These are phyloP conservation scores for Erysimum cheiranthoides DNA, from an alignment of 345 rosid genomes.

Conservation along the genomic window DNA sequence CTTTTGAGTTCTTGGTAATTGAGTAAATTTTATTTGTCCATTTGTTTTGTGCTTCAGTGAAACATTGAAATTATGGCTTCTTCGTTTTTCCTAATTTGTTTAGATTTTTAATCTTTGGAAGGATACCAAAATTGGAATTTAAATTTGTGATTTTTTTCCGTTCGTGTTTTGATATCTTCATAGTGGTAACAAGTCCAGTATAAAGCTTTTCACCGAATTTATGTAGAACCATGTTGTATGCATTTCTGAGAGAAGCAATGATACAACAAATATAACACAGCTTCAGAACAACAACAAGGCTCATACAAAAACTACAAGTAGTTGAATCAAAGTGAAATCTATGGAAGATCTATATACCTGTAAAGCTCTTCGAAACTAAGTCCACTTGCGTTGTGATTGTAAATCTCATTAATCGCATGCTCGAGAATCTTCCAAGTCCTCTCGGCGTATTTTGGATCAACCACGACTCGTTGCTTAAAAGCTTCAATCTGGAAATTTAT, in stretches of 20 bases:
- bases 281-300: not conserved
- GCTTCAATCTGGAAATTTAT: conserved; percentile 97
- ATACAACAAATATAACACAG: conserved; percentile 5
- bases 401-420: conserved; percentile 95
- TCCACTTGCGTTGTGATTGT: conserved; percentile 96
- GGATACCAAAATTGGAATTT: not conserved
- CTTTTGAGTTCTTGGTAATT: too few species aligned
- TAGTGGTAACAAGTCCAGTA: conserved; percentile 74
- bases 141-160: too few species aligned
- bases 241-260: conserved; percentile 63
- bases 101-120: too few species aligned
- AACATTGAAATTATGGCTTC: too few species aligned
- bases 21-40: too few species aligned
- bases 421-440: conserved; percentile 96
- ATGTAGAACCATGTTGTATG: conserved; percentile 97
- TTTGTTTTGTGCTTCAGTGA: too few species aligned
- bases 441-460: conserved; percentile 93
- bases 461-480: conserved; percentile 93
- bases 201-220: conserved; percentile 89
- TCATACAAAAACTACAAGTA: not conserved
- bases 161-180: too few species aligned
- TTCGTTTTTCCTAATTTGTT: too few species aligned
- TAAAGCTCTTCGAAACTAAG: conserved; percentile 98
- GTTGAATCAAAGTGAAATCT: not conserved
- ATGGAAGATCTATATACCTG: conserved; percentile 53